These are phyloP conservation scores for Isatis tinctoria DNA, from an alignment of 345 rosid species.

Conservation along the genomic window DNA sequence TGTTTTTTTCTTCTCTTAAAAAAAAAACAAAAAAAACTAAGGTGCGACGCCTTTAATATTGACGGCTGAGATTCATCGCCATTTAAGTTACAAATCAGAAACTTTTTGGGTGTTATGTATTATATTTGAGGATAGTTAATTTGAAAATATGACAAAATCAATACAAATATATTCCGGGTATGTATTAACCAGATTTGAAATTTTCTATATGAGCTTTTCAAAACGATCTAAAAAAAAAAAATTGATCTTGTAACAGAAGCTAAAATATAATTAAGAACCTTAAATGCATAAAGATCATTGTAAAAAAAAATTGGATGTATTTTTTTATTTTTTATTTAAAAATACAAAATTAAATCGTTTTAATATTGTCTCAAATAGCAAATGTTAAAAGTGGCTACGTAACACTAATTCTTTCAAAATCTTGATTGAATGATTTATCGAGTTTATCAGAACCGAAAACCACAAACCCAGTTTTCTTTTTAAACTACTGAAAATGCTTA, in stretches of 20 bases:
- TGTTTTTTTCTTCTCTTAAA: background rate
- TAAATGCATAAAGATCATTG: background rate
- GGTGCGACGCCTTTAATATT: background rate
- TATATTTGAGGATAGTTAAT: background rate
- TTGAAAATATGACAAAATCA: background rate
- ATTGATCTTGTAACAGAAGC: background rate
- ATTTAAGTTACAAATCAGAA: background rate
- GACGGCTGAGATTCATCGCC: constrained; percentile 2
- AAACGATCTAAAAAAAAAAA: too few relatives aligned
- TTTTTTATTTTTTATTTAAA: background rate
- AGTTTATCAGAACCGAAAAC: background rate
- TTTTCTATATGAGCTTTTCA: background rate
- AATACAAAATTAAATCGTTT: background rate
- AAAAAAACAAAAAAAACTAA: background rate
- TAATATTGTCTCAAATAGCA: background rate
- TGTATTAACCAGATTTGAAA: background rate
- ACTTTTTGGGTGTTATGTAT: background rate
- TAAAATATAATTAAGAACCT: background rate
- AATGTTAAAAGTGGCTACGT: background rate
- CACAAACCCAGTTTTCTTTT: background rate
- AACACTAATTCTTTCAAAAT: background rate
- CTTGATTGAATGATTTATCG: background rate
- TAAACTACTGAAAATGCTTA: background rate
- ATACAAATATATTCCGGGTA: background rate
- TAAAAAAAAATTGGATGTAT: background rate